A percentile compares a stretch with the other conserved stretches of the same genome.
phyloP scores from a whole-genome alignment of 2,329 filamentous ascomycete species.

The Neofusicoccum cordaticola region DNA sequence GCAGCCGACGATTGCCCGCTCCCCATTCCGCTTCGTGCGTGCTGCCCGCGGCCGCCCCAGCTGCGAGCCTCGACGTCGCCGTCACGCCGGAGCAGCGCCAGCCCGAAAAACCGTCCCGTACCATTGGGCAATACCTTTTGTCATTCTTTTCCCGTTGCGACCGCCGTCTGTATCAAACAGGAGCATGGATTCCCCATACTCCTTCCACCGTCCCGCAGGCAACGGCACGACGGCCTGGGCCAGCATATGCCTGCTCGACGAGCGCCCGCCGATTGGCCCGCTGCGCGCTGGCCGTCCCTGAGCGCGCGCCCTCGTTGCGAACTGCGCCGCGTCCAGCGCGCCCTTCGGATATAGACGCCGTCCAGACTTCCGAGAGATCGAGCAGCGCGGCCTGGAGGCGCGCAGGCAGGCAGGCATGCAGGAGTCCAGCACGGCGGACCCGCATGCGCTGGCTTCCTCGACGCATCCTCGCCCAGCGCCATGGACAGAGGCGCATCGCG shows the following conservation, averaged over 20 bases:
- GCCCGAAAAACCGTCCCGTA: neutral
- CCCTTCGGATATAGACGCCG: neutral
- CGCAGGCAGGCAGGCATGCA: neutral
- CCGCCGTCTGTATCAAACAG: conserved; percentile 8
- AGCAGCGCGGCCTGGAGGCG: neutral
- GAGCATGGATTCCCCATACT: conserved; percentile 16
- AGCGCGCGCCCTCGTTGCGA: neutral
- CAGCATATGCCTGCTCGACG: neutral
- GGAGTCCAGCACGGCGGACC: conserved; percentile 2
- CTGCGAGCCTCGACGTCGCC: neutral
- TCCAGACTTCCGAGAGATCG: conserved; percentile 10
- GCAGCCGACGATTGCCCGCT: conserved; percentile 11
- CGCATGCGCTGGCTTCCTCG: conserved; percentile 9
- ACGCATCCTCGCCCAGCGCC: conserved; percentile 13
- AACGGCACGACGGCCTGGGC: conserved; percentile 4
- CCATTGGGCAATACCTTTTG: neutral
- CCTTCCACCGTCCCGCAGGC: neutral
- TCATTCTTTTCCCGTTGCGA: neutral
- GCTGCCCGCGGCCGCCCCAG: too few species aligned
- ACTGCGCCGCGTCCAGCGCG: neutral
- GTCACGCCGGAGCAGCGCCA: neutral
- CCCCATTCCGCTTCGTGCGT: neutral
- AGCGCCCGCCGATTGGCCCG: neutral
- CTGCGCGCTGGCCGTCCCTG: neutral
- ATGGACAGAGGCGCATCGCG: conserved; percentile 1